Percentiles rank a stretch among this genome's conserved stretches.
phyloP scores from a whole-genome alignment of 768 basidiomycete genomes.

The Hericium erinaceus region DNA sequence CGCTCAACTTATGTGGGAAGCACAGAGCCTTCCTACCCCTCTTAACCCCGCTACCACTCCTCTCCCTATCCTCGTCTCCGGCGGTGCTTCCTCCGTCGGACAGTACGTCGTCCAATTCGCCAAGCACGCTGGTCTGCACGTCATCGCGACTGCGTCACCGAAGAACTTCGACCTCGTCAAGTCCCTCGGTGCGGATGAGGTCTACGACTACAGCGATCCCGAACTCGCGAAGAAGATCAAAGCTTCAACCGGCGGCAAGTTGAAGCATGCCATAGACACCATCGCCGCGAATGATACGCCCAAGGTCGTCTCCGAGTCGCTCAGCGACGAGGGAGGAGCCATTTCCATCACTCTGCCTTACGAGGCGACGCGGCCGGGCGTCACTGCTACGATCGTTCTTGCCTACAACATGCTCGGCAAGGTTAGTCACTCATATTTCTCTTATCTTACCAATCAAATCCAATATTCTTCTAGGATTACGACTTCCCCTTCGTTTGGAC shows the following conservation, averaged over 20 bases:
- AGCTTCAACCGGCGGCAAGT: conserved; percentile 9
- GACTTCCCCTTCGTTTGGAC: conserved; percentile 15
- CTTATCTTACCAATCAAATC: background rate
- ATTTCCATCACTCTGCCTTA: background rate
- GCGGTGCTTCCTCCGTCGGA: conserved; percentile 25
- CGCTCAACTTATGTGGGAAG: conserved; percentile 7
- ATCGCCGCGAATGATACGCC: background rate
- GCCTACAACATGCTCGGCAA: background rate
- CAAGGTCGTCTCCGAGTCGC: conserved; percentile 3
- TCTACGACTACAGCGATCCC: conserved; percentile 22
- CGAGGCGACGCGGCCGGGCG: background rate
- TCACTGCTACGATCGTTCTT: background rate
- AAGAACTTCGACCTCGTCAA: conserved; percentile 24
- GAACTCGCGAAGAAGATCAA: conserved; percentile 18
- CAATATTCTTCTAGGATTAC: background rate
- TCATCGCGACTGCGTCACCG: conserved; percentile 26
- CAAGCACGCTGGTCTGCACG: conserved; percentile 21
- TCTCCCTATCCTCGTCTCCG: conserved; percentile 7
- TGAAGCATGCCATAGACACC: conserved; percentile 14
- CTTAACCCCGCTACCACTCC: background rate
- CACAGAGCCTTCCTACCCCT: conserved; percentile 6
- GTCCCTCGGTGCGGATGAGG: conserved; percentile 24
- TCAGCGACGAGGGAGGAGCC: conserved; percentile 7
- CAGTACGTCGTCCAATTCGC: conserved; percentile 25
- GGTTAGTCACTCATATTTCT: background rate